Evolutionary conservation across 1,284 basidiomycete genomes (phyloP).

Genomic region (Pterulicium gracile): DNA sequence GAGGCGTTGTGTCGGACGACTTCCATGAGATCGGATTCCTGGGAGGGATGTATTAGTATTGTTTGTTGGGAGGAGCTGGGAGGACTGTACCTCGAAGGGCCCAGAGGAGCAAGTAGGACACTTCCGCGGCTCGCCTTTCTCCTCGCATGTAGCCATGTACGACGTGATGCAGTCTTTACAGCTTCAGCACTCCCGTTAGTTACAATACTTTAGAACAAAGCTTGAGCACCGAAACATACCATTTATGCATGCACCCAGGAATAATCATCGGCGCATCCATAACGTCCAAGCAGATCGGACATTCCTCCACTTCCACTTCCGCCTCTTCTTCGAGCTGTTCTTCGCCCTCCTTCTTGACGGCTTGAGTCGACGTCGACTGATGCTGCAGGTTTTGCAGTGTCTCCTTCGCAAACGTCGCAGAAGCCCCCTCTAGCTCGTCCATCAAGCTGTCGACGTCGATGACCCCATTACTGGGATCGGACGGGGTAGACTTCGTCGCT

Average conservation of each 20-base stretch:
- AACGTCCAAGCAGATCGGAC: conserved; percentile 73
- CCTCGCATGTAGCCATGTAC: conserved; percentile 52
- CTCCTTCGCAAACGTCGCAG: conserved; percentile 49
- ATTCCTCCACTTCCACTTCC: conserved; percentile 47
- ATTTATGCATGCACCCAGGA: conserved; percentile 69
- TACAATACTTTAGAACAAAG: conserved; percentile 1
- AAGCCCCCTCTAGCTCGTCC: conserved; percentile 35
- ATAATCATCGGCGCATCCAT: conserved; percentile 65
- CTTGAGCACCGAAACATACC: conserved; percentile 34
- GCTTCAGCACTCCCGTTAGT: conserved; percentile 22
- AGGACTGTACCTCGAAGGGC: conserved; percentile 46
- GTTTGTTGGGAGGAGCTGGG: background rate
- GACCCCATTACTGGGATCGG: conserved; percentile 27
- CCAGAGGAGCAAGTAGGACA: conserved; percentile 63
- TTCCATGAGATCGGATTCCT: conserved; percentile 58
- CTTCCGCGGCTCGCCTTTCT: conserved; percentile 53
- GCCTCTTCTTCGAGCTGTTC: conserved; percentile 22
- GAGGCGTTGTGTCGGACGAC: conserved; percentile 35
- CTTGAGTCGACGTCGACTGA: conserved; percentile 12
- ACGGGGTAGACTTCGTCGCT: conserved; percentile 31
- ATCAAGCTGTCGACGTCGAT: conserved; percentile 59
- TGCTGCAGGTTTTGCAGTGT: conserved; percentile 49
- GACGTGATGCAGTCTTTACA: conserved; percentile 79
- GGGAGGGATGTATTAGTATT: conserved; percentile 1
- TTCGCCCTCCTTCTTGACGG: background rate